Evolutionary conservation across 257 asterid species (phyloP), one percentile per base, ranked within the genome.

Genomic region (Solanum pinnatisectum): DNA sequence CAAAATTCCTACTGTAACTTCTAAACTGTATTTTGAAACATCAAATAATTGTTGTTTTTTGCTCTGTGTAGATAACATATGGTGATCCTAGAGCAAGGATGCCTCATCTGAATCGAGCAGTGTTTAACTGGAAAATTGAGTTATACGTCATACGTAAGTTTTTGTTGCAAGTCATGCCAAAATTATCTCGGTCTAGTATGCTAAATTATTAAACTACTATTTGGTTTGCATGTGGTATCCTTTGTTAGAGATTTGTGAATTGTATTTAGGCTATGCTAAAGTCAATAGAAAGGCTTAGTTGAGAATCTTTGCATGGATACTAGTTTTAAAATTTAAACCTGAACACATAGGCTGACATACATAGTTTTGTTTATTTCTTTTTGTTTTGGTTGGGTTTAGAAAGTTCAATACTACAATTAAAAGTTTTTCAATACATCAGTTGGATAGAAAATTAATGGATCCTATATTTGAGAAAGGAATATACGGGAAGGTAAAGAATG

Each of bases 31-130:
- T 40, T 88, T 82, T 74, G 82, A 86, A 81, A 60, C 59, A 86
- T 52, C 84, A 49, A 67, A 73, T 72, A 63, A 87, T 87, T 84
- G 77, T 39, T 87, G 25, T 59, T 77, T 86, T 87, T 87, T 92
- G 71, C 88, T 86, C 60, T 90, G 85, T 89, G 93, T 94, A 97
- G 99, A 95, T 97, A 92, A 97, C 99, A 46, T 97, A 97, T 86
- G 99, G 99, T 87, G 98, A 97, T 90, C 98, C 99, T 87, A 93
- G 91, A 74, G 98, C 92, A 84, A 94, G 99, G 85, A 94, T 96
- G 91, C 98, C 96, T 86, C 97, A 95, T 94, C 89, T 97, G 90
- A 93, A 88, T 82, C 94, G 93, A 60, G 89, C 98, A 44, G 96
- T 91, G 63, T 94, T 93, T 94, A 95, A 93, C 92, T 97, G 99